A percentile compares a stretch with the other conserved stretches of the same genome.
These are phyloP conservation scores for Stropharia rugosoannulata DNA, from an alignment of 768 basidiomycete species.

Conservation along the genomic window DNA sequence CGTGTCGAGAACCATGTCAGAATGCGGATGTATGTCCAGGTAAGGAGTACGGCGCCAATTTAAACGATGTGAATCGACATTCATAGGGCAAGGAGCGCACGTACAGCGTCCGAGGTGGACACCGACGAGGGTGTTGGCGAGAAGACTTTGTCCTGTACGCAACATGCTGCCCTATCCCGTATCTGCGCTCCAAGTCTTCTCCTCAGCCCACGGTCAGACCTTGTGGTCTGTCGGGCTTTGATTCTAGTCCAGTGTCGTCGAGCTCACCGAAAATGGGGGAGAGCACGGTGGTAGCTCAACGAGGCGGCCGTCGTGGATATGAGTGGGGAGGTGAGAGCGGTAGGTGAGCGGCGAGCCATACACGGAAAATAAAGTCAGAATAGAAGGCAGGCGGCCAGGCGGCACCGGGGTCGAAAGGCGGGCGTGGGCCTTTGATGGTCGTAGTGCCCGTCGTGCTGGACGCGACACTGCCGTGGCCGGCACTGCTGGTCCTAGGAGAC, in stretches of 20 bases:
- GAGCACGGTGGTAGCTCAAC: constrained; percentile 27
- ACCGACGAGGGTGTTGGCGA: constrained; percentile 40
- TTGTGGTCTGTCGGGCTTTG: constrained; percentile 38
- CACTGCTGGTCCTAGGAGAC: not conserved
- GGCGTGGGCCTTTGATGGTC: constrained; percentile 1
- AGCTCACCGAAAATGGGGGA: not conserved
- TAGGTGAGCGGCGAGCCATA: constrained; percentile 98
- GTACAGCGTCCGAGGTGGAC: constrained; percentile 60
- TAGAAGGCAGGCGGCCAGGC: constrained; percentile 86
- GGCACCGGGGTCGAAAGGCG: constrained; percentile 36
- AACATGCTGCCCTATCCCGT: constrained; percentile 40
- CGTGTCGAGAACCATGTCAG: constrained; percentile 95
- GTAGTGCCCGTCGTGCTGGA: not conserved
- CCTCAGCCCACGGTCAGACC: constrained; percentile 69
- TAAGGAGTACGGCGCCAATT: constrained; percentile 83
- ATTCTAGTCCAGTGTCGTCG: too few relatives aligned
- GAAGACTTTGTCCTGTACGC: constrained; percentile 34
- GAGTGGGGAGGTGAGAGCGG: constrained; percentile 73
- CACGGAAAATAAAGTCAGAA: constrained; percentile 80
- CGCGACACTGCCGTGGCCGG: not conserved
- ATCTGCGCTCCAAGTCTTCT: constrained; percentile 63
- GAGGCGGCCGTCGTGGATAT: constrained; percentile 65
- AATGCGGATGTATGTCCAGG: constrained; percentile 81
- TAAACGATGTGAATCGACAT: constrained; percentile 24
- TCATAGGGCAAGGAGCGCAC: constrained; percentile 18